Evolutionary conservation across 345 rosid genomes (phyloP), one percentile per base, ranked within the genome.

Genomic region (Geranium rotundifolium): DNA sequence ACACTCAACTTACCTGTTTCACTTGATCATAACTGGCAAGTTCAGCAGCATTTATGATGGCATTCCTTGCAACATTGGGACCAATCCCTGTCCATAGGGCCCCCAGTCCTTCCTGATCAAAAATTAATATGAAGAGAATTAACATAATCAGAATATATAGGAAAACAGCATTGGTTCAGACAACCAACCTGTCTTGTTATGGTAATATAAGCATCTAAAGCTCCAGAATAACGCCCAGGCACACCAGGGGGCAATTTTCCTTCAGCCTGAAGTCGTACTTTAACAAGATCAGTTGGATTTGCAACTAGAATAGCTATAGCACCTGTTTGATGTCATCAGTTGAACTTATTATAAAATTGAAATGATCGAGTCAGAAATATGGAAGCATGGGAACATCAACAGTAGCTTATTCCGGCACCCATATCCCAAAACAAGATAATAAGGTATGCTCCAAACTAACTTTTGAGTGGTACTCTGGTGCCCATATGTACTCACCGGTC

Each of bases 21-120:
- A 88, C 86, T 75, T 88, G 91, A 81, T 93, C 99, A 77, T 93
- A 93, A 74, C 97, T 90, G 64, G 99, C 99, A 41, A 93, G 80
- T 73, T 93, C 97, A 67, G 99, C 99, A 70, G 99, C 99, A 81
- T 93, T 93, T 67, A 93, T 77, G 64, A 88, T 84, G 69, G 97
- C 97, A 73, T 93, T 93, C 67, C 99, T 71, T 60, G 96, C 97
- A 63, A 93, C 80, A 60, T 93, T 93, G 46, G 99, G 97, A 17
- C 99, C 99, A 71, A 92, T 86, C 39, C 98, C 96, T 3, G 96
- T 89, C 99, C 99, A 93, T 18, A 89, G 73, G 52, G 95, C 98
- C 50, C 77, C 69, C 55, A 89, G 54, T 71, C 98, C 98, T 79
- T 89, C 98, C 98, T 80, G 76, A 56, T 31, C 3, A 31, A 31